Evolutionary conservation across 148 eudicot species (phyloP).

Genomic region (Rhododendron griersonianum): DNA sequence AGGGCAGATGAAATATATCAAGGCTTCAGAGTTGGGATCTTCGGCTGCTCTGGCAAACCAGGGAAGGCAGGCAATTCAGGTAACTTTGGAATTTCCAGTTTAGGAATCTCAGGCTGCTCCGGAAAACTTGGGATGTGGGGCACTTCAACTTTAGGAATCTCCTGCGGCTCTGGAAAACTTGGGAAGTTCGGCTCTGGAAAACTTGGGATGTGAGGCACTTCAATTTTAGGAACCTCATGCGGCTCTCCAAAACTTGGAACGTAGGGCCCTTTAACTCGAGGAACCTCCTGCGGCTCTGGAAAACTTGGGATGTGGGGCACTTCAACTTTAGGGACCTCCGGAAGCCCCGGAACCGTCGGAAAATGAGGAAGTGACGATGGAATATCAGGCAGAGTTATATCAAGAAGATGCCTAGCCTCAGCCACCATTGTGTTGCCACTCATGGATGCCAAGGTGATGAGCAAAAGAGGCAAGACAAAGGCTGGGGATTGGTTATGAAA

Average conservation of each 20-base stretch:
- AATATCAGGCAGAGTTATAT: slow-evolving; percentile 18
- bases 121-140: neutral
- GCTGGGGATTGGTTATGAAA: neutral
- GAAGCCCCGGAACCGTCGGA: neutral
- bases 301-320: neutral
- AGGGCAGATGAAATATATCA: neutral
- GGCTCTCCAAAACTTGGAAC: neutral
- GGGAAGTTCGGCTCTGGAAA: slow-evolving; percentile 1
- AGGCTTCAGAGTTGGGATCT: neutral
- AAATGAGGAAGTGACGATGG: neutral
- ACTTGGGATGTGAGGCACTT: neutral
- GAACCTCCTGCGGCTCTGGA: neutral
- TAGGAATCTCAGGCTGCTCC: neutral
- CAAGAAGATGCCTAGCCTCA: slow-evolving; percentile 20
- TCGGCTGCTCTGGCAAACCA: neutral
- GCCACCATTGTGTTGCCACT: neutral
- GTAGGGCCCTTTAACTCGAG: neutral
- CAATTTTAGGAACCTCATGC: too few species aligned
- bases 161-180: neutral
- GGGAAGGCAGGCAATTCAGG: neutral
- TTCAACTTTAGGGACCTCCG: neutral
- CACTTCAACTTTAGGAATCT: neutral
- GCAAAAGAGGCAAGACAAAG: neutral
- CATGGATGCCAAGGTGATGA: slow-evolving; percentile 14
- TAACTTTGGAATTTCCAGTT: slow-evolving; percentile 4